These are phyloP conservation scores for Daldinia sp. DNA, from an alignment of 2,329 filamentous ascomycete genomes.

Conservation along the genomic window DNA sequence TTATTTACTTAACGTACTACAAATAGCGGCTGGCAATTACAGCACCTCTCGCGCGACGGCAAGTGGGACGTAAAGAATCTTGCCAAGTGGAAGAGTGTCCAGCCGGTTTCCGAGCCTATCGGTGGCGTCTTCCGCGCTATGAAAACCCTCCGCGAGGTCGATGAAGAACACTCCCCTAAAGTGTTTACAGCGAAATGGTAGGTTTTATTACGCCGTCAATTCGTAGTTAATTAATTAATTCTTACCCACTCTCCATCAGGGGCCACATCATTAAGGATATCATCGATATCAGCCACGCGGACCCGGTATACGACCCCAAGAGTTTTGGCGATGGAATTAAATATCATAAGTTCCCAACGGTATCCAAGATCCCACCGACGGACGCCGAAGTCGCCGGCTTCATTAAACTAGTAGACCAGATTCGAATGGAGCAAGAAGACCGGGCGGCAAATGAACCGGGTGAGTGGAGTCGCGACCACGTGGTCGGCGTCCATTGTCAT, in stretches of 20 bases:
- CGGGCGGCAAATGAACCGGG: conserved; percentile 53
- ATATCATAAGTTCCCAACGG: conserved; percentile 89
- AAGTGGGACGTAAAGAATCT: conserved; percentile 99
- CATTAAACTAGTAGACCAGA: conserved; percentile 63
- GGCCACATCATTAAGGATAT: conserved; percentile 74
- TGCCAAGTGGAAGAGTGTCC: conserved; percentile 84
- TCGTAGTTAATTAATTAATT: no score
- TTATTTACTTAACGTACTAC: not conserved
- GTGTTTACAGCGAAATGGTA: conserved; percentile 63
- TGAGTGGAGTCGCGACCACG: conserved; percentile 50
- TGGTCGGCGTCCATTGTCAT: conserved; percentile 90
- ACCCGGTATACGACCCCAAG: conserved; percentile 84
- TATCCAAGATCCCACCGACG: conserved; percentile 86
- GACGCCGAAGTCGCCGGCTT: conserved; percentile 62
- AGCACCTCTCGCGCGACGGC: conserved; percentile 85
- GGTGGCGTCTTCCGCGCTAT: conserved; percentile 84
- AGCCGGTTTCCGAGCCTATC: conserved; percentile 80
- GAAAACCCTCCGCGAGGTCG: conserved; percentile 91
- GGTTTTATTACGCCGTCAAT: not conserved
- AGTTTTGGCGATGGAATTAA: conserved; percentile 73
- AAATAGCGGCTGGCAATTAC: conserved; percentile 80
- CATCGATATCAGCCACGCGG: conserved; percentile 90
- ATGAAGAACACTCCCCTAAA: conserved; percentile 80
- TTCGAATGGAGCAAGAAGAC: conserved; percentile 64
- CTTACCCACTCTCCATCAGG: conserved; percentile 61